phyloP scores from a whole-genome alignment of 352 stramenopile genomes.

The Globisporangium paroecandrum region DNA sequence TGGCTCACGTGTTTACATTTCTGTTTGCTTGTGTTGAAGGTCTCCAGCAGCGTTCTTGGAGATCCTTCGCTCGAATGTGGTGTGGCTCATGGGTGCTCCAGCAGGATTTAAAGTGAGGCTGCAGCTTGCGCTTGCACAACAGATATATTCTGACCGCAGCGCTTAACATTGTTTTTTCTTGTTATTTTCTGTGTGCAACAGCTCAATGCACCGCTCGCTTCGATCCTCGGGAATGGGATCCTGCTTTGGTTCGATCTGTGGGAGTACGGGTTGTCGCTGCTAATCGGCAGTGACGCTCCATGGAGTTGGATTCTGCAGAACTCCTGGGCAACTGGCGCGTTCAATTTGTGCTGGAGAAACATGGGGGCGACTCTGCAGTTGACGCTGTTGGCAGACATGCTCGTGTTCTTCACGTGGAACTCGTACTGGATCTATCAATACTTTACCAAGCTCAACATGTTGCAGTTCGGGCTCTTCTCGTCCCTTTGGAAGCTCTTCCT shows the following conservation, averaged over 20 bases:
- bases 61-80: constrained; percentile 49
- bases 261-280: constrained; percentile 49
- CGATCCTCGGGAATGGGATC: constrained; percentile 83
- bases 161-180: not conserved
- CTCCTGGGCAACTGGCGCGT: not conserved
- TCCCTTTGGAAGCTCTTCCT: constrained; percentile 92
- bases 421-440: constrained; percentile 83
- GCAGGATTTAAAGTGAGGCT: constrained; percentile 64
- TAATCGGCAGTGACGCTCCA: constrained; percentile 10
- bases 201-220: constrained; percentile 87
- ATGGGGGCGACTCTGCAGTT: constrained; percentile 74
- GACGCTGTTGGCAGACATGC: constrained; percentile 63
- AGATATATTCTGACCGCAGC: not conserved
- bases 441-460: constrained; percentile 83
- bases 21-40: constrained; percentile 20
- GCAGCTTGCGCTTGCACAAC: not conserved
- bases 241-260: constrained; percentile 77
- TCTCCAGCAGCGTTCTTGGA: constrained; percentile 35
- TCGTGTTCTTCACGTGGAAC: constrained; percentile 79
- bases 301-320: not conserved
- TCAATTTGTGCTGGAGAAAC: constrained; percentile 16
- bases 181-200: not conserved
- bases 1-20: not conserved
- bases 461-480: constrained; percentile 78
- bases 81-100: constrained; percentile 73